Conservation (phyloP, 106 monocot species). For the Acorus calamus region DNA sequence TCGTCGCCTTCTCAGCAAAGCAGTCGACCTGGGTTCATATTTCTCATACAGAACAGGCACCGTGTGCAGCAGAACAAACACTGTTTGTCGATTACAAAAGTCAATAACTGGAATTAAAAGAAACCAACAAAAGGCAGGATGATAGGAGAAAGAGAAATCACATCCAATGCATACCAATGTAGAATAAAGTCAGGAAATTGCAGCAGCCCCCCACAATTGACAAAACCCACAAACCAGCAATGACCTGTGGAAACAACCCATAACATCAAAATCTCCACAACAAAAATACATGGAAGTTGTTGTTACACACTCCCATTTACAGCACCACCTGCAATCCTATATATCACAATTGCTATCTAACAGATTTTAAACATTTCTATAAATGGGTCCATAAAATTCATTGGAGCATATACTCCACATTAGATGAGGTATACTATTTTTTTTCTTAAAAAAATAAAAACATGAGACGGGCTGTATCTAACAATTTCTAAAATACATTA, state of each 20-base stretch:
- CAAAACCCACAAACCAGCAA: slow-evolving; percentile 40
- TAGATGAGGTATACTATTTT: no score
- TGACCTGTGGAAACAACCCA: slow-evolving; percentile 16
- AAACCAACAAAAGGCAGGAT: not conserved
- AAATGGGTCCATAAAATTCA: no score
- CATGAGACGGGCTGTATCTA: no score
- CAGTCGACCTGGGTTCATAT: slow-evolving; percentile 38
- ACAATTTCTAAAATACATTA: no score
- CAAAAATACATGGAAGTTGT: not conserved
- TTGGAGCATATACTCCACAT: no score
- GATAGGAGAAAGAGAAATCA: not conserved
- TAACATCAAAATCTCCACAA: not conserved
- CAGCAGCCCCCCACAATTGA: slow-evolving; percentile 32
- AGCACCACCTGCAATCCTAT: no score
- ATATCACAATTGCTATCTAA: no score
- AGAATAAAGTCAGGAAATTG: slow-evolving; percentile 44
- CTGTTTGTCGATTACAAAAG: slow-evolving; percentile 11
- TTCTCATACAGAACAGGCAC: slow-evolving; percentile 50
- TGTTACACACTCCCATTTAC: no score
- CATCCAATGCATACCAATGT: slow-evolving; percentile 21
- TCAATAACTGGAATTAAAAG: not conserved
- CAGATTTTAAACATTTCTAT: no score
- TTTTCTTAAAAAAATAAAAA: no score
- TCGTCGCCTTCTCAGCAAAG: slow-evolving; percentile 34
- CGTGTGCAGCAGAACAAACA: slow-evolving; percentile 31